Conservation (phyloP, 306 rosid species). For the Lablab purpureus region DNA sequence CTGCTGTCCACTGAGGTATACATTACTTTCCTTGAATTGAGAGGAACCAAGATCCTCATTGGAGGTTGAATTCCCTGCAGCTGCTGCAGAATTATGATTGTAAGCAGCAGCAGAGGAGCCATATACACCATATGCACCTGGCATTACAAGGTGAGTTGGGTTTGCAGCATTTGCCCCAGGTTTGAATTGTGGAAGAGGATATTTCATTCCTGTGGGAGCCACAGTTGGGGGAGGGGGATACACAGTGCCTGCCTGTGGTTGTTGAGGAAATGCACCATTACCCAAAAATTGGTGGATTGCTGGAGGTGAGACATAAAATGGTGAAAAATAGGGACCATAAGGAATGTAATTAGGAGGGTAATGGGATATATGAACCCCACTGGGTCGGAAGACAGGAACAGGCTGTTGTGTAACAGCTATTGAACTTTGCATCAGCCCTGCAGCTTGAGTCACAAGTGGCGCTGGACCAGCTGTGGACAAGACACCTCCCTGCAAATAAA, state of each 20-base stretch:
- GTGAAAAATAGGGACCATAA: slow-evolving; percentile 81
- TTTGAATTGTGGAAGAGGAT: slow-evolving; percentile 88
- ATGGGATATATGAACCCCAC: slow-evolving; percentile 86
- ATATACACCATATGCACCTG: slow-evolving; percentile 80
- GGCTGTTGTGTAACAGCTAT: slow-evolving; percentile 89
- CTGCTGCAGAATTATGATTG: slow-evolving; percentile 76
- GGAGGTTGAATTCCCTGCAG: slow-evolving; percentile 69
- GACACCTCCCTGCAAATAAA: slow-evolving; percentile 78
- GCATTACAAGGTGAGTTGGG: slow-evolving; percentile 81
- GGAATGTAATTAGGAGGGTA: slow-evolving; percentile 92
- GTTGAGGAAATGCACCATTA: slow-evolving; percentile 89
- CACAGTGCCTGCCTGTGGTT: slow-evolving; percentile 82
- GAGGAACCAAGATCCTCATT: slow-evolving; percentile 87
- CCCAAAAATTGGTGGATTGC: slow-evolving; percentile 92
- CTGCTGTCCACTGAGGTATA: slow-evolving; percentile 91
- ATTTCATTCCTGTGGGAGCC: slow-evolving; percentile 80
- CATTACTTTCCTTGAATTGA: slow-evolving; percentile 87
- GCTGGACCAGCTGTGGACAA: slow-evolving; percentile 78
- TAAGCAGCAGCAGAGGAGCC: slow-evolving; percentile 84
- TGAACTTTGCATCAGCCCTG: slow-evolving; percentile 93
- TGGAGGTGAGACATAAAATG: slow-evolving; percentile 85
- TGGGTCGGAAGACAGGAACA: slow-evolving; percentile 80
- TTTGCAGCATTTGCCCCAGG: slow-evolving; percentile 76
- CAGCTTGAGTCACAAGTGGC: slow-evolving; percentile 81
- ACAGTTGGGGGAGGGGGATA: slow-evolving; percentile 80